Evolutionary conservation across 257 asterid species (phyloP), one percentile per base, ranked within the genome.

Genomic region (Henckelia pumila): DNA sequence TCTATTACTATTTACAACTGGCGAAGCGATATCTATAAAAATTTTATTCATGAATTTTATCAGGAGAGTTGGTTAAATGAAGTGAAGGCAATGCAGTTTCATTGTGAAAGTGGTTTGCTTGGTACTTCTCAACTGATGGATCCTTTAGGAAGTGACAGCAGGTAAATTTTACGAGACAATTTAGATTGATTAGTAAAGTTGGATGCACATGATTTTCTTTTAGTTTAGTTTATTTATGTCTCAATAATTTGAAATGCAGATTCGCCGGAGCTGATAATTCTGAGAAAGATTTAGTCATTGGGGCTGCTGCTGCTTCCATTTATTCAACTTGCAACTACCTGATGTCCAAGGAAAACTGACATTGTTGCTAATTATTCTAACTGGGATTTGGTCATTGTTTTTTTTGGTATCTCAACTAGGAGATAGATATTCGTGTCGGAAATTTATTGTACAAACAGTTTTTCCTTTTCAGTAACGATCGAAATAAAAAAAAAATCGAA

Each of bases 61-160:
- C 77, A 83, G 88, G 88, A 83, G 71, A 59, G 66, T 26, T 83
- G 86, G 52, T 67, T 75, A 70, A 80, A 76, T 56, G 79, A 80
- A 69, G 79, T 80, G 14, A 74, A 56, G 65, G 82, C 76, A 71
- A 80, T 83, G 88, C 86, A 80, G 78, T 57, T 71, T 69, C 84
- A 66, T 59, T 78, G 86, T 57, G 86, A 80, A 32, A 68, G 26
- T 32, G 50, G 64, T 59, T 40, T 67, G 2, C 67, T 58, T 60
- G 66, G 61, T 50, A 29, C 78, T 47, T 47, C 55, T 47, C 83
- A 56, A 26, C 75, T 73, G 59, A 25, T 71, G 14, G 63, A 70
- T 26, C 28, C 67, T 47, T 14, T 47, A 17, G 20, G 20, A 25
- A 72, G 69, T 22, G 79, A 73, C 55, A 67, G 64, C 77, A 77